Evolutionary conservation across 78 protist genomes (phyloP), one percentile per base, ranked within the genome.

Genomic region (Salpingoeca rosetta): DNA sequence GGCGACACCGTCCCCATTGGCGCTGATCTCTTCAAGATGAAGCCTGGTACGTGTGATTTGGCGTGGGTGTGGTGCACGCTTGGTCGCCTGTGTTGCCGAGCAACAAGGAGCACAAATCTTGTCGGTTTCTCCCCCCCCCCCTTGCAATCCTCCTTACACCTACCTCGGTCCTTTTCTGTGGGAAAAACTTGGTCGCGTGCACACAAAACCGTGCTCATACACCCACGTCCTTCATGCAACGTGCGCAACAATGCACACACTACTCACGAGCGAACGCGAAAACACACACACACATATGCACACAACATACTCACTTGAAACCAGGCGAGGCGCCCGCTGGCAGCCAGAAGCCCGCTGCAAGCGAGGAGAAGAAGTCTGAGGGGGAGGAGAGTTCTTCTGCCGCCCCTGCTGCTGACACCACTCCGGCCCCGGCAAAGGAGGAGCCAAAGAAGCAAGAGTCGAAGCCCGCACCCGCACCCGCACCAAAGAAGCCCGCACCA

Each of bases 1-100:
- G 94, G 94, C 43, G 93, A 89, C 42, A 86, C 80, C 38, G 97
- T 93, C 84, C 72, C 81, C 22, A 96, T 96, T 45, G 98, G 95
- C 41, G 44, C 36, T 2, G 74, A 40, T 41, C 57, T 95, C 31
- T 76, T 84, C 57, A 90, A 85, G 78, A 56, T 94, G 74, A 57
- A 83, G 86, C 85, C 72, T 81, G 79, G 84, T 83, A 83, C 84
- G 76, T 75, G 87, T 76, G n/a, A n/a, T n/a, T n/a, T n/a, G n/a
- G 87, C 89, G 27, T 65, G 25, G 25, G 27, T 65, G 75, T 28
- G 0, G 75, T 25, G 27, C 27, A 65, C 0, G 27, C 37, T 65
- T 65, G 75, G 75, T 65, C 37, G 44, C 85, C 80, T 72, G 65
- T 22, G 39, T n/a, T n/a, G n/a, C n/a, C n/a, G n/a, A n/a, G n/a